Evolutionary conservation across 2,329 filamentous ascomycete genomes (phyloP).

Genomic region (Aspergillus carbonarius): DNA sequence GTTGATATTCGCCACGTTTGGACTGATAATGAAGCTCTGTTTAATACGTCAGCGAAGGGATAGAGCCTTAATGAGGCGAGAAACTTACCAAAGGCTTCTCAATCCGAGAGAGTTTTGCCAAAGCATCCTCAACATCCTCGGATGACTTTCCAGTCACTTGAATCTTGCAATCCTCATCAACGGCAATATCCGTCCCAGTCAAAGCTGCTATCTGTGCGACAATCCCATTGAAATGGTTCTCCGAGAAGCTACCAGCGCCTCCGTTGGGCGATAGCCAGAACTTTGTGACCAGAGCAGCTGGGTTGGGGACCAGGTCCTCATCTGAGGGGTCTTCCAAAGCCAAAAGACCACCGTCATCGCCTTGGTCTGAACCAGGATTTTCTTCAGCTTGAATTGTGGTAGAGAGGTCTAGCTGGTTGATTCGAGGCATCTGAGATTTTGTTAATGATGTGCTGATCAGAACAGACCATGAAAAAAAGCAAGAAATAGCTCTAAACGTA

Average conservation of each 20-base stretch:
- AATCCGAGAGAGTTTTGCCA: constrained; percentile 28
- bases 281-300: constrained; percentile 15
- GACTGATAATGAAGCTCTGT: constrained; percentile 21
- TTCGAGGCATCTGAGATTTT: constrained; percentile 25
- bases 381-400: constrained; percentile 9
- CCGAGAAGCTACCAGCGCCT: constrained; percentile 25
- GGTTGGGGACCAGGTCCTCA: constrained; percentile 14
- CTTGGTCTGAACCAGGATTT: constrained; percentile 1
- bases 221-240: constrained; percentile 16
- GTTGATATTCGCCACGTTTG: constrained; percentile 21
- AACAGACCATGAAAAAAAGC: neutral
- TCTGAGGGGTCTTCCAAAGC: constrained; percentile 18
- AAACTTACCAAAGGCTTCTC: constrained; percentile 28
- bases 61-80: too few relatives aligned
- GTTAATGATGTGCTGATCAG: neutral
- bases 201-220: constrained; percentile 23
- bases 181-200: constrained; percentile 28
- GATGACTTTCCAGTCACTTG: constrained; percentile 24
- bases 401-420: constrained; percentile 27
- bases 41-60: neutral
- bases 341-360: constrained; percentile 10
- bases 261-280: constrained; percentile 25
- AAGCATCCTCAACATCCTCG: constrained; percentile 29
- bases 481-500: constrained; percentile 12
- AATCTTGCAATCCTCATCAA: constrained; percentile 25